These are phyloP conservation scores for Catharanthus roseus DNA, from an alignment of 257 asterid genomes.

Conservation along the genomic window DNA sequence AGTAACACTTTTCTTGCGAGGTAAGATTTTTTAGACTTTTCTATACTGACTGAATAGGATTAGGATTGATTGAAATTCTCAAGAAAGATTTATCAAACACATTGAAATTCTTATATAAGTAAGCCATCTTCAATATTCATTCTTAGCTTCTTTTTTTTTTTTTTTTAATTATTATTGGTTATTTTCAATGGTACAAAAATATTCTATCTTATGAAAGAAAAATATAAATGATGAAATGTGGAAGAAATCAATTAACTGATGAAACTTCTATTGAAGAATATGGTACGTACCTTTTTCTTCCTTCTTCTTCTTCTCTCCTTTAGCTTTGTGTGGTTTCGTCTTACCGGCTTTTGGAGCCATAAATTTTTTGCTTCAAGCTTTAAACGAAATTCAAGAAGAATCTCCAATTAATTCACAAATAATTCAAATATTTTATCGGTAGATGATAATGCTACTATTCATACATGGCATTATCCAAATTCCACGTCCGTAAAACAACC, in stretches of 20 bases:
- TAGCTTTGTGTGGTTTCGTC: conserved; percentile 60
- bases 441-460: not conserved
- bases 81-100: not conserved
- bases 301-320: conserved; percentile 89
- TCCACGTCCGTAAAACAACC: too few species aligned
- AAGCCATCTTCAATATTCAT: not conserved
- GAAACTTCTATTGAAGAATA: not conserved
- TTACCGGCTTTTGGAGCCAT: conserved; percentile 85
- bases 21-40: not conserved
- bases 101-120: too few species aligned
- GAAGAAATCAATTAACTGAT: not conserved
- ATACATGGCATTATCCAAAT: too few species aligned
- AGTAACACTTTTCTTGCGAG: too few species aligned
- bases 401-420: too few species aligned
- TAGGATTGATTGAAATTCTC: not conserved
- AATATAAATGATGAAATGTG: too few species aligned
- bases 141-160: not conserved
- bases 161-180: too few species aligned
- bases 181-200: not conserved
- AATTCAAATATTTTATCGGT: too few species aligned
- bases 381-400: not conserved
- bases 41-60: conserved; percentile 19
- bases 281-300: conserved; percentile 63
- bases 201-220: too few species aligned
- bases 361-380: conserved; percentile 10